These are phyloP conservation scores for Magnolia officinalis DNA, from an alignment of 164 flowering plant species.

Conservation along the genomic window DNA sequence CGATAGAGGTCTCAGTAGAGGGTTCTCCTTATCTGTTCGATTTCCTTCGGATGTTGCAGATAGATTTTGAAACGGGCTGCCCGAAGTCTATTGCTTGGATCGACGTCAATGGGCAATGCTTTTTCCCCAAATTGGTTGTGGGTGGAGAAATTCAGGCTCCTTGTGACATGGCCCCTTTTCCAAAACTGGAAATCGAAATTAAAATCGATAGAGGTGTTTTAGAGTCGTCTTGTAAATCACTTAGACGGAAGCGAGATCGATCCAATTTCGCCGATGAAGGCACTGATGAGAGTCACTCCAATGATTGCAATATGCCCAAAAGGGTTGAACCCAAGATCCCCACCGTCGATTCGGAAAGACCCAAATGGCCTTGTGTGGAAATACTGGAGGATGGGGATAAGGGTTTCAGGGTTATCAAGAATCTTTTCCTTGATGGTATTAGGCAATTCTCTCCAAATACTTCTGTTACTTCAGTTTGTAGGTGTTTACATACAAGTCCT, in stretches of 20 bases:
- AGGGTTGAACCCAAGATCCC: background rate
- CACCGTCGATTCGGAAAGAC: background rate
- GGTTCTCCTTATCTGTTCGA: slow-evolving; percentile 16
- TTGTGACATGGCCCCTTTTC: background rate
- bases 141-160: background rate
- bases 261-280: slow-evolving; percentile 10
- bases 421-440: slow-evolving; percentile 27
- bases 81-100: slow-evolving; percentile 21
- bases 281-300: slow-evolving; percentile 18
- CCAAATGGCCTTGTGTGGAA: slow-evolving; percentile 31
- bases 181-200: slow-evolving; percentile 27
- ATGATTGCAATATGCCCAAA: slow-evolving; percentile 6
- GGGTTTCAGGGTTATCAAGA: slow-evolving; percentile 16
- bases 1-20: background rate
- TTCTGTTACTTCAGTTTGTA: slow-evolving; percentile 29
- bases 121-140: slow-evolving; percentile 13
- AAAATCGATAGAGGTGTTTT: background rate
- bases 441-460: slow-evolving; percentile 16
- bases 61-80: slow-evolving; percentile 1
- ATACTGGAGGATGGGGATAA: slow-evolving; percentile 26
- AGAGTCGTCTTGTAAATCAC: background rate
- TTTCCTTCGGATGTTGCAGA: slow-evolving; percentile 18
- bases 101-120: slow-evolving; percentile 15
- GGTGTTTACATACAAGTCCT: slow-evolving; percentile 24
- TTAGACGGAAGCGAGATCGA: background rate